These are phyloP conservation scores for Phytophthora rubi DNA, from an alignment of 352 stramenopile species.

Conservation along the genomic window DNA sequence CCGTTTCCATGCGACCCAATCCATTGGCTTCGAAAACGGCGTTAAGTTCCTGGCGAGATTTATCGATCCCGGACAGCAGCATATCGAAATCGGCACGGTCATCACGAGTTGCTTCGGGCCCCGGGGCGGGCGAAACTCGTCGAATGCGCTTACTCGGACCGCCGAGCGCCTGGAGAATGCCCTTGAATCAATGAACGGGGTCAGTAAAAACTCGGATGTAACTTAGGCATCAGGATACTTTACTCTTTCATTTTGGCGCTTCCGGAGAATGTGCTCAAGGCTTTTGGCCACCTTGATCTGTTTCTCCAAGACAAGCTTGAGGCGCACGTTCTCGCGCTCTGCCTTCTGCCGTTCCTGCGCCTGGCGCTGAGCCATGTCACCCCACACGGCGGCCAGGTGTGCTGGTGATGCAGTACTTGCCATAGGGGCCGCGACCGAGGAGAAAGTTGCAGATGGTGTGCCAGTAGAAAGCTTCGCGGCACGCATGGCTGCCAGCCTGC, in stretches of 20 bases:
- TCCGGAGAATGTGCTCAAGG: constrained; percentile 45
- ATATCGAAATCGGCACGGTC: constrained; percentile 39
- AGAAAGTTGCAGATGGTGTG: constrained; percentile 32
- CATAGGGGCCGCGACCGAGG: constrained; percentile 31
- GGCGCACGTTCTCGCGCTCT: constrained; percentile 54
- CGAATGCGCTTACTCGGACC: constrained; percentile 37
- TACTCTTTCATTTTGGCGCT: constrained; percentile 47
- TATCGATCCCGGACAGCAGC: constrained; percentile 39
- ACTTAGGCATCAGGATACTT: constrained; percentile 27
- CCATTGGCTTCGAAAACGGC: constrained; percentile 46
- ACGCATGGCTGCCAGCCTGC: constrained; percentile 17
- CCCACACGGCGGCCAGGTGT: constrained; percentile 45
- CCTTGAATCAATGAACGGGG: constrained; percentile 35
- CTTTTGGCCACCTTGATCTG: constrained; percentile 57
- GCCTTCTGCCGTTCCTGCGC: constrained; percentile 43
- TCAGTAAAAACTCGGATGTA: constrained; percentile 24
- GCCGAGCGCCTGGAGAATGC: constrained; percentile 32
- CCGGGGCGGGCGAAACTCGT: constrained; percentile 23
- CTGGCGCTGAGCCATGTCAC: constrained; percentile 50
- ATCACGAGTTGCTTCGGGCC: constrained; percentile 23
- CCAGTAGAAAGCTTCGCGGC: constrained; percentile 14
- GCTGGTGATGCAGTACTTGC: constrained; percentile 19
- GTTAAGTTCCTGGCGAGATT: constrained; percentile 38
- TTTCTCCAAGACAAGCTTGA: constrained; percentile 55
- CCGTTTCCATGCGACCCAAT: constrained; percentile 38